Base-by-base conservation (phyloP, 108 stramenopile species). In the Pseudonitzschia multistriata region DNA sequence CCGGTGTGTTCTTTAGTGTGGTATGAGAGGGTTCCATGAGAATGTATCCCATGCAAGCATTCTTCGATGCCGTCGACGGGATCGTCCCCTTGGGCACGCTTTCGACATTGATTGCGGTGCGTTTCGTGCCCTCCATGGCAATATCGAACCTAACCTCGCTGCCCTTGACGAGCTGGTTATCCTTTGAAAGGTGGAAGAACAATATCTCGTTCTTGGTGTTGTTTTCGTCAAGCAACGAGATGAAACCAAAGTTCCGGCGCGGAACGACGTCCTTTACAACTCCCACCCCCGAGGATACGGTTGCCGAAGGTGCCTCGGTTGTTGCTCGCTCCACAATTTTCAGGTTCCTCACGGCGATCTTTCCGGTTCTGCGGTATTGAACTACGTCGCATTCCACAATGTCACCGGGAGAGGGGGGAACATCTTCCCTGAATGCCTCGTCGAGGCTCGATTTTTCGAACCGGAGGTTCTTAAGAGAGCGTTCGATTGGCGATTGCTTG, bases 11-110 rank as follows among this genome's bases (percentile, higher is more conserved):
- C 14, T 55, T 66, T 45, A 88, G 55, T 19, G 66, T 78, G 10
- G 85, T 88, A 60, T 89, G 81, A 17, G 88, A 79, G 37, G 92
- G 92, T 77, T 93, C 87, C 67, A 93, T 76, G 31, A 93, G 61
- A 50, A 93, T 60, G 42, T 80, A 79, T 7, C 92, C 92, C 21
- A 64, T 67, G 67, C 88, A 89, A 30, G 83, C 76, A 65, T 80
- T 84, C 64, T 73, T 74, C 24, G 78, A 81, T 28, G 76, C 76
- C 35, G 79, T 81, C 34, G 69, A 53, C 21, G 83, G 77, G 30
- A 88, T 69, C 4, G 85, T 85, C 33, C 86, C 88, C 36, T 78
- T 82, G 14, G 85, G 79, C 34, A 92, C 53, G 61, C 85, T 56
- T 17, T 67, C 56, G 35, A 92, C 77, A 37, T 78, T 80, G 21